Base-by-base conservation (phyloP, 208 protist species). In the Herpetomonas tarakana region DNA sequence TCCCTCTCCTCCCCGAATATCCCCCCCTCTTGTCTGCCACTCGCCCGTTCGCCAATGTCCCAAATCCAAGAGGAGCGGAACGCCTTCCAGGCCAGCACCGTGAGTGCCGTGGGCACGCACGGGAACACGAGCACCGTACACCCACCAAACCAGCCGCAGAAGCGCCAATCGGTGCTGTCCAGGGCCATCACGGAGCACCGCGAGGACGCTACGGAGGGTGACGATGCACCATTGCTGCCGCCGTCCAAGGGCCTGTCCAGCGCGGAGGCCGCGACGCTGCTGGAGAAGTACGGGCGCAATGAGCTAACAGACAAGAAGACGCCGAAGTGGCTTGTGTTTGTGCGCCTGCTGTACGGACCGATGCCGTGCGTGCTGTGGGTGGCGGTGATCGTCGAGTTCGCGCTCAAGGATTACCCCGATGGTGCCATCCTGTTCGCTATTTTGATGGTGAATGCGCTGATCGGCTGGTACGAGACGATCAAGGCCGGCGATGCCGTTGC, bases 401-500 rank as follows among this genome's bases (percentile, higher is more conserved):
- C 81, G 18, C 81, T 96, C 35, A 39, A 91, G 71, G 89, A 96
- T 68, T 96, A 76, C 68, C 72, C 88, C 35, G 90, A 96, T 66
- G 84, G 78, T 31, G 85, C 76, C 39, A 86, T 96, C 72, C 73
- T 96, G 45, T 78, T 95, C 51, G 76, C 71, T 35, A 89, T 95
- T 58, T 79, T 87, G 73, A 78, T 95, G 27, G 85, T 77, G 16
- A 95, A 92, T 57, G 86, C 85, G 28, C 77, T 67, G 18, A 88
- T 93, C 62, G 85, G 78, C 27, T 98, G 88, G 73, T 95, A 83
- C 65, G 95, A 98, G 76, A 97, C 96, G 35, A 84, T 85, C 18
- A 96, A 90, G 46, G 93, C 97, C 25, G 92, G 88, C 54, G 91
- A 97, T 70, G 96, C 96, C 24, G 82, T 98, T 0, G 92, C 76